These are phyloP conservation scores for Rugonectria rugulosa DNA, from an alignment of 2,329 filamentous ascomycete genomes.

Conservation along the genomic window DNA sequence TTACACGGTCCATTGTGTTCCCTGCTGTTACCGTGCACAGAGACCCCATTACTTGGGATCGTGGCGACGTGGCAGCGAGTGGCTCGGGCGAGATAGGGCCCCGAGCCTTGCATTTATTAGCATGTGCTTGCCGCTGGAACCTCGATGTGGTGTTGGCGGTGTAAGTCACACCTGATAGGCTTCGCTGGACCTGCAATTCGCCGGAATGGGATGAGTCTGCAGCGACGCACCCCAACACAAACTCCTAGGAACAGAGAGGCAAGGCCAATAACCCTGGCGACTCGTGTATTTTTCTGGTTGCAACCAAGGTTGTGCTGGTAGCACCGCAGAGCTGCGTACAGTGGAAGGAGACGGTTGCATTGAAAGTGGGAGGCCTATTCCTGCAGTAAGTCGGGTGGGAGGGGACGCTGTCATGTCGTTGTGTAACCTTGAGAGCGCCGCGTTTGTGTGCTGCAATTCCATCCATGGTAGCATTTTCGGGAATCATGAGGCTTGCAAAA, in stretches of 20 bases:
- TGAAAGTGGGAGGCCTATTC: slow-evolving; percentile 9
- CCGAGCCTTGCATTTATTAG: slow-evolving; percentile 9
- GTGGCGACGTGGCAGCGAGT: slow-evolving; percentile 17
- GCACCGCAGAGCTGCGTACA: slow-evolving; percentile 2
- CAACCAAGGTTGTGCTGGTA: background rate
- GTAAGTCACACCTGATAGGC: background rate
- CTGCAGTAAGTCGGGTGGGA: slow-evolving; percentile 3
- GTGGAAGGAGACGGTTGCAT: slow-evolving; percentile 16
- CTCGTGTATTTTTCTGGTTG: background rate
- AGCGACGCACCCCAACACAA: background rate
- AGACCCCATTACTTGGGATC: slow-evolving; percentile 16
- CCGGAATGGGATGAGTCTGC: slow-evolving; percentile 1
- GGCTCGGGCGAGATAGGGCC: slow-evolving; percentile 3
- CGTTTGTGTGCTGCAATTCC: slow-evolving; percentile 4
- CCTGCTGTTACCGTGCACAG: slow-evolving; percentile 14
- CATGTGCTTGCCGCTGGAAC: slow-evolving; percentile 10
- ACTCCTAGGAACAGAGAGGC: background rate
- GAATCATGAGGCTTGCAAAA: slow-evolving; percentile 6
- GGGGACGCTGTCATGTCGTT: slow-evolving; percentile 17
- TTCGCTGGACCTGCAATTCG: background rate
- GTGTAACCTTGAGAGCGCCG: slow-evolving; percentile 14
- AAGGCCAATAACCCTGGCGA: background rate
- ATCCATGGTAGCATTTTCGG: slow-evolving; percentile 5
- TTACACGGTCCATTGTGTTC: slow-evolving; percentile 4
- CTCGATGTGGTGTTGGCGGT: slow-evolving; percentile 8